Percentiles rank a stretch among this genome's conserved stretches.
phyloP scores from a whole-genome alignment of 2,329 filamentous ascomycete species.

The Ophiocordyceps camponoti-floridani region DNA sequence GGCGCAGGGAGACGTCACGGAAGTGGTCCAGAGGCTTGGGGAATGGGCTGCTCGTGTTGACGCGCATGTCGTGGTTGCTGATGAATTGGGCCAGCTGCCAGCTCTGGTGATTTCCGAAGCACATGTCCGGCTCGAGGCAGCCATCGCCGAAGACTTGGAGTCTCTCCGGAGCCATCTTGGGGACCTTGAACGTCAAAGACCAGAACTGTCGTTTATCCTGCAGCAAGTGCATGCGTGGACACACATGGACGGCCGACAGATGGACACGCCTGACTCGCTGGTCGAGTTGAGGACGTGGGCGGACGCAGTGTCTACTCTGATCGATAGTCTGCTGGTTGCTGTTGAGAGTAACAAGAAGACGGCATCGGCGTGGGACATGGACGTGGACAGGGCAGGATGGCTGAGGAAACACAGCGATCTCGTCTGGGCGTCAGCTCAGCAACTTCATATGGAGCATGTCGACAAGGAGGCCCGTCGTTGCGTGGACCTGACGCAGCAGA shows the following conservation, averaged over 20 bases:
- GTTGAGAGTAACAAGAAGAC: constrained; percentile 53
- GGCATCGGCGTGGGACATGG: constrained; percentile 20
- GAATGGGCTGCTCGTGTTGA: constrained; percentile 31
- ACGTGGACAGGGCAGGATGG: constrained; percentile 18
- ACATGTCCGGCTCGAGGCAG: constrained; percentile 13
- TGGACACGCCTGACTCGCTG: constrained; percentile 2
- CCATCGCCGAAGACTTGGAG: constrained; percentile 17
- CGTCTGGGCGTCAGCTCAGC: constrained; percentile 33
- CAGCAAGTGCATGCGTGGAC: constrained; percentile 51
- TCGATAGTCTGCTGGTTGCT: constrained; percentile 61
- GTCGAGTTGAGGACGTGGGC: constrained; percentile 28
- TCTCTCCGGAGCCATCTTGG: constrained; percentile 23
- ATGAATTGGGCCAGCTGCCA: constrained; percentile 30
- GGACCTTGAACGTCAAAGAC: constrained; percentile 19
- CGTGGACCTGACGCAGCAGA: constrained; percentile 15
- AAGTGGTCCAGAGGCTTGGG: constrained; percentile 25
- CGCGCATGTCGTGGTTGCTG: constrained; percentile 21
- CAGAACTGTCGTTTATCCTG: constrained; percentile 46
- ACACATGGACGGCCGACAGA: constrained; percentile 10
- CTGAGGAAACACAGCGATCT: constrained; percentile 26
- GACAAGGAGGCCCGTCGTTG: constrained; percentile 20
- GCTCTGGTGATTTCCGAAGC: constrained; percentile 25
- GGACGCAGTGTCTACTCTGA: constrained; percentile 40
- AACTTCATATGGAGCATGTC: constrained; percentile 42
- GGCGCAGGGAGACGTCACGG: constrained; percentile 29